Base-by-base conservation (phyloP, 495 filamentous ascomycete species). In the Lasiosphaeria ovina region DNA sequence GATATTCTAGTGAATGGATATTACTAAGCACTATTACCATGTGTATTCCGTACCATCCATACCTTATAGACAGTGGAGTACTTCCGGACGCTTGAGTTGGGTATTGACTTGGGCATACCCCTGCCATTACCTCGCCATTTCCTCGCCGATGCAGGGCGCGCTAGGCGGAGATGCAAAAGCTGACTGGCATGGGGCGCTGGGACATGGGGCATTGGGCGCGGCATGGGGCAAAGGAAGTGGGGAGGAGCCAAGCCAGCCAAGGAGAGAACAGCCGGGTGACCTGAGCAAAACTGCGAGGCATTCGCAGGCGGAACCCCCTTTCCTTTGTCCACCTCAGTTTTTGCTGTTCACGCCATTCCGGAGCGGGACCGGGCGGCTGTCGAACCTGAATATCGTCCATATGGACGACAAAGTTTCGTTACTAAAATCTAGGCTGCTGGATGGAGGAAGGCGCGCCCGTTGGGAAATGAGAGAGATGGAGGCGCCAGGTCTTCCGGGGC, bases 331-430 rank as follows among this genome's bases (percentile, higher is more conserved):
- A 24, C 24, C 24, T 24, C 24, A 24, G 24, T 24, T 24, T 24
- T 31, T 17, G 42, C 32, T 52, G 54, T 57, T 57, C 54, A 47
- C 48, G 48, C 59, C 42, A 62, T 51, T 57, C 40, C 12, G 58
- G 58, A 40, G 48, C 54, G 33, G 55, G 31, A 40, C 58, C 60
- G 55, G 61, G 51, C 55, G 54, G 45, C 12, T 36, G 47, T 32
- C 32, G 55, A 45, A 50, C 53, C 55, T 47, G 40, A 38, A 42
- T 52, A 42, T 47, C 31, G 33, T 35, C 55, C 49, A 54, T 50
- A 57, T 36, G 61, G 55, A 55, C 55, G 49, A 31, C 38, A 53
- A 24, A 4, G 33, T 53, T 31, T 51, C 34, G 31, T 24, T 50
- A 33, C 55, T 57, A 57, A 54, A 35, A 51, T n/a, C 48, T 54